Evolutionary conservation across 1,284 basidiomycete genomes (phyloP), one percentile per base, ranked within the genome.

Genomic region (Ustilago nuda): DNA sequence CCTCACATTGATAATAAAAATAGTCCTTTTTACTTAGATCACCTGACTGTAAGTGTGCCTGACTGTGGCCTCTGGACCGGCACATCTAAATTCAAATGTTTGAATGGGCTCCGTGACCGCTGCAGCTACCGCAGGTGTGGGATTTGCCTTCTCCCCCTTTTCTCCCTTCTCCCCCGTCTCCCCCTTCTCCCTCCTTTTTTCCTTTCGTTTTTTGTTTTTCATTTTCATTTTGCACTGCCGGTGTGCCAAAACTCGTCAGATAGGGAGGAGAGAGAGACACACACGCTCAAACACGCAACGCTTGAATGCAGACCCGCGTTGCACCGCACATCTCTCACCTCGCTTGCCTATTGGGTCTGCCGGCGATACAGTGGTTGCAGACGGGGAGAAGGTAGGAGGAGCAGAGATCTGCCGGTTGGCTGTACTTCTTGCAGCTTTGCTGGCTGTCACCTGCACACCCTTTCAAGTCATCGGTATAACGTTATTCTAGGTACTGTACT

Each of bases 231-330:
- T 46, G 41, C 45, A 23, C 56, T 45, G 56, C 41, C 43, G 17
- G 15, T 17, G 41, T 57, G 56, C 56, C 27, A n/a, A 19, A 35
- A 48, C 45, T 43, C 27, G 55, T 41, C 37, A 50, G 30, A 27
- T 27, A 27, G 23, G 23, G 23, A 27, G 23, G 3, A 27, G 23
- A 45, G 43, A 19, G n/a, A n/a, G 2, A 45, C 15, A 27, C 30
- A 46, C 43, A 35, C 55, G 41, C 43, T 30, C 52, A 54, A 15
- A 30, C 45, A 48, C 56, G 30, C 55, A 41, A 53, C 58, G 30
- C 46, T 30, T 46, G 41, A 46, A 59, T 48, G 48, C 57, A 39
- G 39, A 23, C 45, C n/a, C 50, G 58, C 58, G 32, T 32, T 53
- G 27, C n/a, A 17, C 48, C 48, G 48, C 48, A 50, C 48, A 4